These are phyloP conservation scores for Aspergillus sp. DNA, from an alignment of 2,329 filamentous ascomycete genomes.

Conservation along the genomic window DNA sequence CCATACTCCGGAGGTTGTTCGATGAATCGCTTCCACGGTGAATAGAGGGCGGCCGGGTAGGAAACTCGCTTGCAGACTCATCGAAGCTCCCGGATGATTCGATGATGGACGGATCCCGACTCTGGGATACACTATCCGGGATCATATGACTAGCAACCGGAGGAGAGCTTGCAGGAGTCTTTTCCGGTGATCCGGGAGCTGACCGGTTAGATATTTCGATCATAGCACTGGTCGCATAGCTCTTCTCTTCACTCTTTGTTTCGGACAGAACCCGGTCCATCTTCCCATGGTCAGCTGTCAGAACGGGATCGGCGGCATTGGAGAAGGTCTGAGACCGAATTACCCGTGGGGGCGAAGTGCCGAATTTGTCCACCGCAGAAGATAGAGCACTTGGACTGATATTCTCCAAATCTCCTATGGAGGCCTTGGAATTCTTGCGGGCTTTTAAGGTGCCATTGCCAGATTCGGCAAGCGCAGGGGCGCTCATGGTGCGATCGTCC, in stretches of 20 bases:
- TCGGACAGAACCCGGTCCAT: conserved; percentile 64
- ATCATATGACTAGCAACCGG: conserved; percentile 38
- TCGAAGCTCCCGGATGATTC: conserved; percentile 43
- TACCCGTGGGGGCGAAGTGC: conserved; percentile 54
- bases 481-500: conserved; percentile 39
- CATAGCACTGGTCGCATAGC: conserved; percentile 65
- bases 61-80: conserved; percentile 23
- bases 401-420: conserved; percentile 24
- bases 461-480: conserved; percentile 33
- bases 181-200: conserved; percentile 55
- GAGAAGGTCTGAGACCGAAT: conserved; percentile 66
- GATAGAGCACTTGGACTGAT: conserved; percentile 25
- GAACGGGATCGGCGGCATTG: conserved; percentile 63
- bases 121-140: conserved; percentile 40
- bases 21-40: conserved; percentile 28
- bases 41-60: conserved; percentile 32
- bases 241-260: conserved; percentile 58
- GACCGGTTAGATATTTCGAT: conserved; percentile 67
- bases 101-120: conserved; percentile 54
- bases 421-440: conserved; percentile 32
- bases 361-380: conserved; percentile 36
- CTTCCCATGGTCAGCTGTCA: conserved; percentile 67
- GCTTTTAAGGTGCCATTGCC: conserved; percentile 26
- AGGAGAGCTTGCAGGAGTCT: conserved; percentile 51
- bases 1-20: conserved; percentile 23